Conservation (phyloP, 352 stramenopile genomes). For the Phytophthora pini region DNA sequence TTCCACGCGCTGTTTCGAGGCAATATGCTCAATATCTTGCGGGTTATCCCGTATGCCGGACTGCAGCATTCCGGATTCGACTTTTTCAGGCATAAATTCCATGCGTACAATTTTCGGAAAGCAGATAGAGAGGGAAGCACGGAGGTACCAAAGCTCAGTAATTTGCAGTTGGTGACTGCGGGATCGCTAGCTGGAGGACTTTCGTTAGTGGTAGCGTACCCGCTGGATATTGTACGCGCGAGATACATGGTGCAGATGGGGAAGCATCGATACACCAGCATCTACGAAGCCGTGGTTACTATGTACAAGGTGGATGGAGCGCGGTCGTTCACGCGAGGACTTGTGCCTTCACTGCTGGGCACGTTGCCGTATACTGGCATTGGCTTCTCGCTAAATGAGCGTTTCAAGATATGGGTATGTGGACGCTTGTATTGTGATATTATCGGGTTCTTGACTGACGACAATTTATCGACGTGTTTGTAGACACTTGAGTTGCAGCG, state of each 20-base stretch:
- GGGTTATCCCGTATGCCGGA: constrained; percentile 80
- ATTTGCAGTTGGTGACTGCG: constrained; percentile 73
- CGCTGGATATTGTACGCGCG: constrained; percentile 82
- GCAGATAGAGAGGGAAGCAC: constrained; percentile 35
- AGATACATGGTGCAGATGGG: constrained; percentile 90
- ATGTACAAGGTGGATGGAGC: constrained; percentile 84
- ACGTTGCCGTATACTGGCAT: constrained; percentile 90
- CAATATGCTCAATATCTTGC: constrained; percentile 82
- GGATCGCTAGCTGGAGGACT: constrained; percentile 77
- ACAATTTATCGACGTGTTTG: background rate
- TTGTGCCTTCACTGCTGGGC: constrained; percentile 81
- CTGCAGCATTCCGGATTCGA: constrained; percentile 88
- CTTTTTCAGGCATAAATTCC: constrained; percentile 82
- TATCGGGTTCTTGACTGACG: background rate
- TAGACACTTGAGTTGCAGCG: constrained; percentile 63
- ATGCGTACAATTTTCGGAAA: constrained; percentile 76
- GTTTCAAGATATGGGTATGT: constrained; percentile 80
- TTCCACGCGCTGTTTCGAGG: constrained; percentile 75
- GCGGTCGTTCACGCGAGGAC: constrained; percentile 71
- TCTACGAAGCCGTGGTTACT: constrained; percentile 67
- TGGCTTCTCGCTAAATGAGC: constrained; percentile 85
- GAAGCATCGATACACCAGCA: constrained; percentile 73
- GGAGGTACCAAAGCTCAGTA: constrained; percentile 74
- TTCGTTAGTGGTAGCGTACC: constrained; percentile 80
- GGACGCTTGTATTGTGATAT: background rate